phyloP scores from a whole-genome alignment of 768 basidiomycete genomes.

The Psilocybe azurescens region DNA sequence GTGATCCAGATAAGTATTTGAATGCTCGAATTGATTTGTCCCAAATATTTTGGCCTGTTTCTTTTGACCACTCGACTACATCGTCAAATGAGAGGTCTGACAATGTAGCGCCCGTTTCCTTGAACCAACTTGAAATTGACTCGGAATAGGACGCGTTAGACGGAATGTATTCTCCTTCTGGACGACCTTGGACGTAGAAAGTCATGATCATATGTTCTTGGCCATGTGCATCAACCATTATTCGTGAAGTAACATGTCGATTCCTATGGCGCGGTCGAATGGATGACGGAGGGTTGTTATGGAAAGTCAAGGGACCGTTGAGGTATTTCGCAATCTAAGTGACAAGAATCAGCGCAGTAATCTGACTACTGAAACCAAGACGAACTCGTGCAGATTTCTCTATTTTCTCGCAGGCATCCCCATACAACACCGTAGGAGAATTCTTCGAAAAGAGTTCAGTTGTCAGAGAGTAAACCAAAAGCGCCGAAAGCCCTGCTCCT shows the following conservation, averaged over 20 bases:
- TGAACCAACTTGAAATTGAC: constrained; percentile 45
- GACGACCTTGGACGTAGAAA: constrained; percentile 76
- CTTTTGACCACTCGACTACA: constrained; percentile 49
- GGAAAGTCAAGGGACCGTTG: constrained; percentile 70
- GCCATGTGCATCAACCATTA: constrained; percentile 73
- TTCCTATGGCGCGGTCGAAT: constrained; percentile 82
- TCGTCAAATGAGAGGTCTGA: constrained; percentile 65
- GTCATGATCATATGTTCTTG: constrained; percentile 85
- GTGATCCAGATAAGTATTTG: constrained; percentile 75
- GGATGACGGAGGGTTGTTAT: constrained; percentile 82
- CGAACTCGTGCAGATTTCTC: constrained; percentile 50
- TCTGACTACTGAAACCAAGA: constrained; percentile 9
- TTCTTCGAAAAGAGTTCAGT: constrained; percentile 90
- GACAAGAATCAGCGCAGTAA: constrained; percentile 11
- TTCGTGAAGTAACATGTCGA: constrained; percentile 80
- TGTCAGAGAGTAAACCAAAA: constrained; percentile 79
- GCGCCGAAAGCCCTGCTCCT: constrained; percentile 80
- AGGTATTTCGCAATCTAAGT: constrained; percentile 72
- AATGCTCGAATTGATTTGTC: constrained; percentile 64
- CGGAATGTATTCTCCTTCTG: constrained; percentile 40
- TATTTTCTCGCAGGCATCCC: constrained; percentile 59
- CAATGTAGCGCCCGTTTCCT: constrained; percentile 42
- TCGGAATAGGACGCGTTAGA: constrained; percentile 52
- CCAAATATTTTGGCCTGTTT: constrained; percentile 42
- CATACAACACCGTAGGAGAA: constrained; percentile 83